phyloP scores from a whole-genome alignment of 2,329 filamentous ascomycete species.

The Ambrosiella xylebori region DNA sequence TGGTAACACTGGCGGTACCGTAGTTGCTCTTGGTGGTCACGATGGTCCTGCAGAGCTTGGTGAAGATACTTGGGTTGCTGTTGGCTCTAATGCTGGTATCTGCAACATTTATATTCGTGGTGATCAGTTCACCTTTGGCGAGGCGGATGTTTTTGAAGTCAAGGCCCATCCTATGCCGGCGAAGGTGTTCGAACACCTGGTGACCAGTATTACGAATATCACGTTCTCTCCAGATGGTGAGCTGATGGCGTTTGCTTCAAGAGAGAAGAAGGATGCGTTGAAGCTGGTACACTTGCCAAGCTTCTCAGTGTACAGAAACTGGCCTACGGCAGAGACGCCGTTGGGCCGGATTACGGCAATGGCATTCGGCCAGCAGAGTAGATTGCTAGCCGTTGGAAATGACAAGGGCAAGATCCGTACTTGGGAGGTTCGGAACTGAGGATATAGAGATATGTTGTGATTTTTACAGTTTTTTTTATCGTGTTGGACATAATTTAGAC shows the following conservation, averaged over 20 bases:
- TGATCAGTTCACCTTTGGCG: slow-evolving; percentile 32
- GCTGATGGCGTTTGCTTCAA: slow-evolving; percentile 69
- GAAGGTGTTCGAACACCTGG: slow-evolving; percentile 66
- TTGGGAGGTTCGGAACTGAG: slow-evolving; percentile 64
- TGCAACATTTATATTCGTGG: slow-evolving; percentile 84
- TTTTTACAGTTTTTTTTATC: neutral
- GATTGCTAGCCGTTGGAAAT: slow-evolving; percentile 70
- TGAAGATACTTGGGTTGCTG: slow-evolving; percentile 72
- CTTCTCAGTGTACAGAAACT: slow-evolving; percentile 90
- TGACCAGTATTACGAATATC: slow-evolving; percentile 65
- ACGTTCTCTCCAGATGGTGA: slow-evolving; percentile 80
- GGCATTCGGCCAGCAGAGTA: slow-evolving; percentile 47
- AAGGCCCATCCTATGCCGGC: slow-evolving; percentile 54
- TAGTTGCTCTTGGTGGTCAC: slow-evolving; percentile 59
- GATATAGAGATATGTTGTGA: neutral
- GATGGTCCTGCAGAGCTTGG: slow-evolving; percentile 46
- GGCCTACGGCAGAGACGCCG: slow-evolving; percentile 83
- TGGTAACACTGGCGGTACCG: slow-evolving; percentile 71
- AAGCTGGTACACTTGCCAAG: slow-evolving; percentile 76
- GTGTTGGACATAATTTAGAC: slow-evolving; percentile 12
- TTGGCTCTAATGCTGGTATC: slow-evolving; percentile 75
- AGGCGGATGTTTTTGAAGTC: slow-evolving; percentile 26
- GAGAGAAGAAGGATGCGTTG: slow-evolving; percentile 76
- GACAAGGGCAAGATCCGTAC: slow-evolving; percentile 74
- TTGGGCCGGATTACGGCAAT: slow-evolving; percentile 66